Base-by-base conservation (phyloP, 495 filamentous ascomycete genomes). In the Tetracladium marchalianum region DNA sequence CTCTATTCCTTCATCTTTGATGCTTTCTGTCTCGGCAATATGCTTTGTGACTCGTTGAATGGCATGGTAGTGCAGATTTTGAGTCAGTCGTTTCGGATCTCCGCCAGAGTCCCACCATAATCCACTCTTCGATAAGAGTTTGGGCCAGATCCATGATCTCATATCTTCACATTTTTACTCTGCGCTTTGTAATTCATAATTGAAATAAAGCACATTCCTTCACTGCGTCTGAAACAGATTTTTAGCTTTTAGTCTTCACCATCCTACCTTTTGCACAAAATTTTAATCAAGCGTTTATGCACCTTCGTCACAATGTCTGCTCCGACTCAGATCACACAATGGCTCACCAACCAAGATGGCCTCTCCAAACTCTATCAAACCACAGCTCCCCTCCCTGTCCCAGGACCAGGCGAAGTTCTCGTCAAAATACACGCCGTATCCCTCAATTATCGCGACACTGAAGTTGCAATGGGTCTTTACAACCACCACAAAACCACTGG, bases 361-460 rank as follows among this genome's bases (percentile, higher is more conserved):
- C 44, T 77, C n/a, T 67, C 72, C 16, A 72, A 68, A 35, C 61
- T 78, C 16, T 59, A 55, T 13, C 54, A 62, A 5, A 57, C 56
- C 9, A 64, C 68, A 22, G 65, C 59, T 4, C 61, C 68, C 11
- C 64, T 70, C 43, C 70, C 68, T 1, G 41, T 52, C 1, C 68
- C 70, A 1, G 64, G 64, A 5, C 43, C 54, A 5, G 66, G 67
- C 33, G 74, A 82, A 47, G 76, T 81, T 0, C 56, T 82, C 12
- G 76, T 82, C 10, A 64, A 75, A 56, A 72, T 80, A 41, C 55
- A 57, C 22, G 60, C 72, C 22, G 72, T 79, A 0, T 68, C 71
- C 13, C 63, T 81, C 8, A 82, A 82, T 50, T 81, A 75, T 48
- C 69, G 76, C 24, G 76, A 81, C 50, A 71, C 71, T 6, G 77